phyloP scores from a whole-genome alignment of 129 eudicot species.

The Escallonia herrerae region DNA sequence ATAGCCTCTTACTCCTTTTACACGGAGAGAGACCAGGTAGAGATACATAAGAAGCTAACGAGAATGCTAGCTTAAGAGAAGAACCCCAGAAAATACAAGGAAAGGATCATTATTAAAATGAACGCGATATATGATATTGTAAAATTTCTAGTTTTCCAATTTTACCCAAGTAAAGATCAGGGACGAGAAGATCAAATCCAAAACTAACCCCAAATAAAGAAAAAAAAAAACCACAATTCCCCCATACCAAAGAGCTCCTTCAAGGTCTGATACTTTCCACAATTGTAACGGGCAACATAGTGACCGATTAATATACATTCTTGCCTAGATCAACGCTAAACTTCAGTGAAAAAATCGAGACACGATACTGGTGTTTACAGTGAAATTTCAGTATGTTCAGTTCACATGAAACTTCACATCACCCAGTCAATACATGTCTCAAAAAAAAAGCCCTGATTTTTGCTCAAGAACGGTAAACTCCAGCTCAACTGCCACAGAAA shows the following conservation, averaged over 20 bases:
- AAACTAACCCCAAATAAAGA: not conserved
- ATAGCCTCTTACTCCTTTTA: not conserved
- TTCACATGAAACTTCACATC: constrained; percentile 57
- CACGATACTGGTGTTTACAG: constrained; percentile 4
- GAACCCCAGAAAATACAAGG: too few relatives aligned
- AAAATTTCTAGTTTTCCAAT: too few relatives aligned
- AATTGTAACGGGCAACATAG: too few relatives aligned
- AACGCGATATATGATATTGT: too few relatives aligned
- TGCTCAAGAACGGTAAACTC: not conserved
- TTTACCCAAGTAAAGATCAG: not conserved
- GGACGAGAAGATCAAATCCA: not conserved
- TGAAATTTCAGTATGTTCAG: constrained; percentile 20
- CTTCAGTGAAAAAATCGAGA: not conserved
- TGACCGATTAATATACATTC: too few relatives aligned
- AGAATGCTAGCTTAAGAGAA: too few relatives aligned
- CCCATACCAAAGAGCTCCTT: too few relatives aligned
- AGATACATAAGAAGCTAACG: not conserved
- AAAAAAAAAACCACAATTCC: too few relatives aligned
- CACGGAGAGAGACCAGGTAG: not conserved
- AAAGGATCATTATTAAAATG: too few relatives aligned
- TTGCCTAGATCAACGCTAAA: too few relatives aligned
- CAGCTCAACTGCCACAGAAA: not conserved
- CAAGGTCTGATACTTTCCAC: too few relatives aligned
- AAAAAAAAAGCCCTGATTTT: constrained; percentile 2
- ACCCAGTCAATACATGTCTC: constrained; percentile 18